Base-by-base conservation (phyloP, 352 stramenopile genomes). In the Pythium biforme region DNA sequence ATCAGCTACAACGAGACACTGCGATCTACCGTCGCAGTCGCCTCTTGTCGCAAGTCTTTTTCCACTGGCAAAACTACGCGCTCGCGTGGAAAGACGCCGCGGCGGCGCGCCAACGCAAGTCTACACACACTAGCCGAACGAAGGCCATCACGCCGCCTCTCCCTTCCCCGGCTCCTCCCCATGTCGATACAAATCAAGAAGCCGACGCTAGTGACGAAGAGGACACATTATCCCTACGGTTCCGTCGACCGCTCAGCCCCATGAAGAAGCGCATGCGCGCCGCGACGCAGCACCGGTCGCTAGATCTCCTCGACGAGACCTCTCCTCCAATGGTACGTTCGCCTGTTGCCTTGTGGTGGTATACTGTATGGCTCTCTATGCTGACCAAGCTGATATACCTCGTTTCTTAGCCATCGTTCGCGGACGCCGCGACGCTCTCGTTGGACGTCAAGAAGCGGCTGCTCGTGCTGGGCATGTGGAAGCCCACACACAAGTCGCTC, bases 1-100 rank as follows among this genome's bases (percentile, higher is more conserved):
- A 51, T 2, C 40, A 64, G 19, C 37, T 74, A 20, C 48, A 71
- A 10, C 34, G 48, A 1, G 69, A 73, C 15, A 70, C 65, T 2
- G 40, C 53, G 1, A 23, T 20, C 5, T 85, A 88, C 33, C 66
- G 70, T 23, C 31, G 54, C 3, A 57, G 65, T 20, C 67, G 76
- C 0, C 59, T 89, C 19, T 47, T 75, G 12, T 77, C 71, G 22
- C 39, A 62, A 2, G 48, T 74, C 12, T 89, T 88, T 68, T 88
- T 89, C 69, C 83, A 85, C 60, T 90, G 81, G 81, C 81, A 89
- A 55, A 86, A 83, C 54, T 89, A 89, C 50, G 72, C 69, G n/a
- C 73, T 90, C n/a, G 79, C 77, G 15, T 90, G 81, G 81, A 80
- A 81, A 50, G 77, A 86, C 26, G 74, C 53, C 20, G 72, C 73